Evolutionary conservation across 2,329 filamentous ascomycete genomes (phyloP), one percentile per base, ranked within the genome.

Genomic region (Fusarium cyanostomum): DNA sequence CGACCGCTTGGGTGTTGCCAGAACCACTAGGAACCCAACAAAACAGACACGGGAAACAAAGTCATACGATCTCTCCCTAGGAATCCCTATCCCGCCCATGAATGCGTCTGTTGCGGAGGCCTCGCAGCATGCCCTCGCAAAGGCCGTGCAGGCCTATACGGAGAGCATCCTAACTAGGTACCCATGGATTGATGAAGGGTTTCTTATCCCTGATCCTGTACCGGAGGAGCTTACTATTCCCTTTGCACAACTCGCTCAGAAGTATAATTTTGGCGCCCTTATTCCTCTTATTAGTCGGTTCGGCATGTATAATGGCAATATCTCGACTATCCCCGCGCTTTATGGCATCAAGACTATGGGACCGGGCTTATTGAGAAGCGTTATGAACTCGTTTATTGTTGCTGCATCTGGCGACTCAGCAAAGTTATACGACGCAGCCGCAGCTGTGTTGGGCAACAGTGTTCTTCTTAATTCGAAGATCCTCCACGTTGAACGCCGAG

Each of bases 281-380:
- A 31, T 68, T 0, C 57, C 66, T 8, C 34, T 54, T 3, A 65
- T 68, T 2, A 28, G 31, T 2, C 60, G 67, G 43, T 45, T 63
- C 16, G 57, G 57, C 52, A 64, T 64, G 67, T 68, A 69, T n/a
- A 21, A 48, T 7, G 66, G 67, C 1, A 51, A 62, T 21, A 60
- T 66, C 12, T 44, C 64, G 2, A 54, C 62, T 5, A 39, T 68
- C 0, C 54, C 66, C 0, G 15, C 67, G 8, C 35, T 69, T 0
- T 69, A 69, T 7, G 66, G 66, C 0, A 43, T 69, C 26, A 69
- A 68, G 56, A 63, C 42, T 5, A 56, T 69, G 7, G 66, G 66
- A 0, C 54, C 66, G 1, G 49, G 60, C 0, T 28, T 68, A 10
- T 15, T 68, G 5, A 41, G 54, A 24, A 57, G 63, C 13, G 9